These are phyloP conservation scores for Bipolaris zeicola DNA, from an alignment of 2,329 filamentous ascomycete genomes.

Conservation along the genomic window DNA sequence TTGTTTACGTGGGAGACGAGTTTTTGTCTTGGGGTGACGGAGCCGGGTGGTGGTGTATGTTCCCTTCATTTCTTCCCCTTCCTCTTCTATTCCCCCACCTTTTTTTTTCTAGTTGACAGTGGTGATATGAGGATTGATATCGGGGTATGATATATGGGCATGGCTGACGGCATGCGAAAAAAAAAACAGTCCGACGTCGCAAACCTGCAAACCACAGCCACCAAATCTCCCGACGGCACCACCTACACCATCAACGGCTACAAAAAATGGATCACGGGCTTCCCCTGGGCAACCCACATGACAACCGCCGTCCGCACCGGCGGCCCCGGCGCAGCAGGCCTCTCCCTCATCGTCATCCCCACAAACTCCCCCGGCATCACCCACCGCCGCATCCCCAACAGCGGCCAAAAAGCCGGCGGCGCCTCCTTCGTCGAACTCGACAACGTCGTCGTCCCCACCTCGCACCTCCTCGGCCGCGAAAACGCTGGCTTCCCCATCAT, in stretches of 20 bases:
- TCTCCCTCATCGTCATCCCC: slow-evolving; percentile 65
- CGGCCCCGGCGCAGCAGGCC: slow-evolving; percentile 58
- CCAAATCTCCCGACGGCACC: slow-evolving; percentile 75
- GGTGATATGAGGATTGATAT: neutral
- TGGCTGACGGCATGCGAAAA: no score
- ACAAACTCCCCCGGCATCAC: slow-evolving; percentile 57
- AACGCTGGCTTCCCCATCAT: slow-evolving; percentile 63
- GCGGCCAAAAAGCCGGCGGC: slow-evolving; percentile 69
- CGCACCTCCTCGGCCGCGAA: slow-evolving; percentile 61
- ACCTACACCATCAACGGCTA: slow-evolving; percentile 70
- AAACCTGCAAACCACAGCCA: slow-evolving; percentile 66
- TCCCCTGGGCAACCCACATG: slow-evolving; percentile 64
- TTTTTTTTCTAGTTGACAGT: neutral
- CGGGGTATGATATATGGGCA: no score
- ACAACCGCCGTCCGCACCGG: slow-evolving; percentile 68
- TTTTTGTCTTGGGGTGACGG: slow-evolving; percentile 69
- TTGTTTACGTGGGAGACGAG: slow-evolving; percentile 64
- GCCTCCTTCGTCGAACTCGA: slow-evolving; percentile 63
- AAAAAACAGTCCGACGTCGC: slow-evolving; percentile 63
- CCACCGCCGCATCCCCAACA: slow-evolving; percentile 64
- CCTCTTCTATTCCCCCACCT: neutral
- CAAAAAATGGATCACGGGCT: slow-evolving; percentile 73
- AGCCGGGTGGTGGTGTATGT: slow-evolving; percentile 59
- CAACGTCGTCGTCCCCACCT: slow-evolving; percentile 60
- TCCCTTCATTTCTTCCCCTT: neutral